Base-by-base conservation (phyloP, 257 asterid species). In the Solanum etuberosum region DNA sequence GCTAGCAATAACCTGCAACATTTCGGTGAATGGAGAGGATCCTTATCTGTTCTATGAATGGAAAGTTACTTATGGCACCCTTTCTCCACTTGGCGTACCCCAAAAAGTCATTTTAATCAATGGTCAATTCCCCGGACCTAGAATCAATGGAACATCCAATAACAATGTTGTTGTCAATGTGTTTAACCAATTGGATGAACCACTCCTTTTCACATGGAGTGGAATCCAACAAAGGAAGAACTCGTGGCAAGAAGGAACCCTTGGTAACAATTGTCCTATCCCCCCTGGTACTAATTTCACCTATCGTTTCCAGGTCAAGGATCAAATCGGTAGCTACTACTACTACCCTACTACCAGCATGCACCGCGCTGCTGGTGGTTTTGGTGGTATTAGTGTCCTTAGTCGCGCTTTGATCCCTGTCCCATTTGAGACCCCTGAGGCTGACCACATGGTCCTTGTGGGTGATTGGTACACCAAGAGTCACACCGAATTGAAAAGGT, bases 151-250 rank as follows among this genome's bases (percentile, higher is more conserved):
- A 7, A 43, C 85, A 16, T 43, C 85, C 10, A 80, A 80, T 25
- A 80, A 80, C 16, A 80, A 80, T 38, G 87, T 93, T 29, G 87
- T 91, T 15, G 89, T 93, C 16, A 93, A 93, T 34, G 83, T 93
- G 80, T 93, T 93, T 87, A 93, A 93, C 83, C 37, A 92, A 20
- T 93, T 93, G 57, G 91, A 92, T 46, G 96, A 92, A 91, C 96
- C 96, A 1, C 54, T 93, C 82, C 93, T 93, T 48, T 89, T 94
- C 88, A 91, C 92, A 3, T 92, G 95, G 94, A 88, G 88, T 67
- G 97, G 95, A 12, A 86, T 94, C 70, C 97, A 93, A 63, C 95
- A 92, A 86, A 81, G 95, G 72, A 93, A 92, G 87, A 94, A 94
- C 48, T 92, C 95, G 0, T 94, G 97, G 97, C 87, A 77, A 37